phyloP scores from a whole-genome alignment of 2,329 filamentous ascomycete species.

The Hortaea werneckii region DNA sequence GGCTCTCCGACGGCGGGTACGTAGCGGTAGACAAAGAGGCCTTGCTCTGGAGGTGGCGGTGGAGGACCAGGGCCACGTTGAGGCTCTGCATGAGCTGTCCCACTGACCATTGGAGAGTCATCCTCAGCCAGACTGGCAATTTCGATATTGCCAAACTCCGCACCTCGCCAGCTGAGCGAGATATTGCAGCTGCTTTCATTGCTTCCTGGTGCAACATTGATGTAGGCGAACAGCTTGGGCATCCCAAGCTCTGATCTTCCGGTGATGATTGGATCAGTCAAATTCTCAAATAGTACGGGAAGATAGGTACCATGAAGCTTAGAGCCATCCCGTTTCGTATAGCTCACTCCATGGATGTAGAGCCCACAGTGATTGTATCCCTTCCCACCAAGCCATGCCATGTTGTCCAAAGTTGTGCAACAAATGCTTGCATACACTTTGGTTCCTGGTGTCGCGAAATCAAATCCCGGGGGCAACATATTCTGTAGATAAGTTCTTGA shows the following conservation, averaged over 20 bases:
- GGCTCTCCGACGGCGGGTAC: slow-evolving; percentile 44
- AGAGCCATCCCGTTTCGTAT: slow-evolving; percentile 40
- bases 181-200: slow-evolving; percentile 8
- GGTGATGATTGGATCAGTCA: slow-evolving; percentile 50
- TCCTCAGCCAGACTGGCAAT: slow-evolving; percentile 16
- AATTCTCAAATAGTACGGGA: slow-evolving; percentile 48
- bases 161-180: slow-evolving; percentile 25
- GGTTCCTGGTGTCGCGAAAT: slow-evolving; percentile 30
- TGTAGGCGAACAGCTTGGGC: slow-evolving; percentile 37
- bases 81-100: not conserved
- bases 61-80: slow-evolving; percentile 7
- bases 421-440: slow-evolving; percentile 30
- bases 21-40: slow-evolving; percentile 47
- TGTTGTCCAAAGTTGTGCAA: slow-evolving; percentile 32
- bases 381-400: slow-evolving; percentile 51
- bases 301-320: slow-evolving; percentile 44
- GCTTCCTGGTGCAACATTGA: slow-evolving; percentile 9
- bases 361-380: slow-evolving; percentile 51
- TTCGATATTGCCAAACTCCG: slow-evolving; percentile 24
- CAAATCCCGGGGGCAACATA: slow-evolving; percentile 29
- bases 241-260: slow-evolving; percentile 53
- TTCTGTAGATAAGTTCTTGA: slow-evolving; percentile 32
- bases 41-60: slow-evolving; percentile 29
- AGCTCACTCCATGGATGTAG: slow-evolving; percentile 53
- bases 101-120: not conserved